A percentile compares a stretch with the other conserved stretches of the same genome.
phyloP scores from a whole-genome alignment of 495 filamentous ascomycete genomes.

The Aspergillus steynii region DNA sequence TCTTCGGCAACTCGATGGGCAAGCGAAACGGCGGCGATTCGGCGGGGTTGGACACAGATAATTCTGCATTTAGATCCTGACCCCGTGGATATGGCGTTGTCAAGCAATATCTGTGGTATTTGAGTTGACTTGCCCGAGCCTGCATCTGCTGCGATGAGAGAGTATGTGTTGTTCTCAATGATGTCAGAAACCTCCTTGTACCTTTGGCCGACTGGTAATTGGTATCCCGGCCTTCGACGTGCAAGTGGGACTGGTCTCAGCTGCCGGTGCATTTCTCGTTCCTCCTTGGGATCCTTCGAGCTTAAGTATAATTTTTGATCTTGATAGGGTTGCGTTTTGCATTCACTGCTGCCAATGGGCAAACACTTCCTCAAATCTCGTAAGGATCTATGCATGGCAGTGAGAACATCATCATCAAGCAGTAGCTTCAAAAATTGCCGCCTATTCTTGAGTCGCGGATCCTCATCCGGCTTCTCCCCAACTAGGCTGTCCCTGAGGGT shows the following conservation, averaged over 20 bases:
- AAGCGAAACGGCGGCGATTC: slow-evolving; percentile 57
- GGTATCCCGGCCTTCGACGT: too few relatives aligned
- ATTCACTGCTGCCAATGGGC: too few relatives aligned
- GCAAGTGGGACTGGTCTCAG: too few relatives aligned
- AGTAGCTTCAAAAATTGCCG: background rate
- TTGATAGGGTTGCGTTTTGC: too few relatives aligned
- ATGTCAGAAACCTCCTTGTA: slow-evolving; percentile 45
- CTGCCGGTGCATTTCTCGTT: background rate
- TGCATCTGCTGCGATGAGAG: slow-evolving; percentile 57
- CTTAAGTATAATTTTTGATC: background rate
- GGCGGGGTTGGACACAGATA: slow-evolving; percentile 58
- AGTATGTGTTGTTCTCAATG: slow-evolving; percentile 49
- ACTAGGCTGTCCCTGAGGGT: too few relatives aligned
- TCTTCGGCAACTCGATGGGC: slow-evolving; percentile 56
- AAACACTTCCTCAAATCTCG: background rate
- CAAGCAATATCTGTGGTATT: slow-evolving; percentile 59
- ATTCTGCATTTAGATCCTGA: slow-evolving; percentile 24
- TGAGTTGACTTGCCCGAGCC: slow-evolving; percentile 65
- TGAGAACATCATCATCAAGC: slow-evolving; percentile 4
- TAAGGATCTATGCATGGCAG: slow-evolving; percentile 4
- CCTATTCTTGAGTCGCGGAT: background rate
- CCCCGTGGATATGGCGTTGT: slow-evolving; percentile 42
- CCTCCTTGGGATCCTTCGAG: background rate
- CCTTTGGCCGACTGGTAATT: slow-evolving; percentile 52
- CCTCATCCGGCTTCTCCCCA: too few relatives aligned